Evolutionary conservation across 352 stramenopile genomes (phyloP), one percentile per base, ranked within the genome.

Genomic region (Globisporangium lucens): DNA sequence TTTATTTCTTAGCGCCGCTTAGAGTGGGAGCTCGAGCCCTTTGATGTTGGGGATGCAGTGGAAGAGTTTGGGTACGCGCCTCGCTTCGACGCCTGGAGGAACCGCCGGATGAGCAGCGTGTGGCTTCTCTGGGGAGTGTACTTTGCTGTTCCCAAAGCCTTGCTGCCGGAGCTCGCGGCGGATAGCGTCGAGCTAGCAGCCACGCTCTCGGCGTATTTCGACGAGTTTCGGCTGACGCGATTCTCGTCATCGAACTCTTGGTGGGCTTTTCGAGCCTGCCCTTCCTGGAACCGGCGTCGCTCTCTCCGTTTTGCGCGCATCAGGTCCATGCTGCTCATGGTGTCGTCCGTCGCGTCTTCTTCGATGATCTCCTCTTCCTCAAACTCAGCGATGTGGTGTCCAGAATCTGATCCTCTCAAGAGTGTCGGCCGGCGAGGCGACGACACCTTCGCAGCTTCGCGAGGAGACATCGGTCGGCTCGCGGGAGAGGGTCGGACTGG

Each of bases 71-170:
- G 17, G n/a, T n/a, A 20, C 17, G 56, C 52, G n/a, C 51, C 62
- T 20, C 76, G 80, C 10, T 69, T 74, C 3, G 75, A 52, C 61
- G 69, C 61, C 56, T 82, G 74, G 71, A 89, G 78, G 63, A 83
- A 85, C 13, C 80, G 72, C 65, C 84, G 82, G 20, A 89, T 76
- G 38, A 89, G 69, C 27, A 91, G 75, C 35, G 77, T 69, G 58
- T 89, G 79, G 49, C 61, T 80, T 15, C 76, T 68, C 67, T 87
- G 76, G 0, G 83, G 83, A 24, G 81, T 89, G 73, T 86, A 87
- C 65, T 89, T 91, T 2, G 83, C 80, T 20, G 70, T 73, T 29
- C 76, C 73, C 13, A 89, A 55, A 12, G 61, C 59, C n/a, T 69
- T 65, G 66, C 70, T 73, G 35, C 17, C 29, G 8, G 36, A 60